phyloP scores from a whole-genome alignment of 2,329 filamentous ascomycete species.

The Diaporthe ilicicola region DNA sequence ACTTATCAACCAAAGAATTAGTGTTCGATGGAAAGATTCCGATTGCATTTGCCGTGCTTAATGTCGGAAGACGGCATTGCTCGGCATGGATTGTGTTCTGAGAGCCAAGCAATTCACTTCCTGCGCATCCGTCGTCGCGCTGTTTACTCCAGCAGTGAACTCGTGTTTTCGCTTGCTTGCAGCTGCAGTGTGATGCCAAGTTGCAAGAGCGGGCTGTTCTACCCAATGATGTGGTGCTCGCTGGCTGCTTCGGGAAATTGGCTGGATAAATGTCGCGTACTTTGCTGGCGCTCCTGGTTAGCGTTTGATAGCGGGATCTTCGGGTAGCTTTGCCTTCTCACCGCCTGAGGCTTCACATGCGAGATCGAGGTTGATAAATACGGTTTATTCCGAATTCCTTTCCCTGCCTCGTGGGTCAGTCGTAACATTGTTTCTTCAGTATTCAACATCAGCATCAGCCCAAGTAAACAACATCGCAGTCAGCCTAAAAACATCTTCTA shows the following conservation, averaged over 20 bases:
- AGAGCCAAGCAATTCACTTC: not conserved
- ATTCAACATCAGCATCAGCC: not conserved
- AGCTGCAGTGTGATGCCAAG: not conserved
- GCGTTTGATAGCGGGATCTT: constrained; percentile 28
- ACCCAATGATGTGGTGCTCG: not conserved
- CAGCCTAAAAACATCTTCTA: not conserved
- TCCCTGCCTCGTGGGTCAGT: not conserved
- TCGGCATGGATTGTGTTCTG: not conserved
- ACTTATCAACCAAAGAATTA: not conserved
- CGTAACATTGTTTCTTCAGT: not conserved
- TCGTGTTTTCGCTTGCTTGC: not conserved
- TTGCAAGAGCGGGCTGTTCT: not conserved
- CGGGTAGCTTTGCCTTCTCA: constrained; percentile 19
- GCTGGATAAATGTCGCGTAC: not conserved
- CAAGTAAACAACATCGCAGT: too few species aligned
- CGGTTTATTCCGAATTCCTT: not conserved
- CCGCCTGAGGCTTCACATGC: constrained; percentile 20
- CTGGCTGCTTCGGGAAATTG: constrained; percentile 19
- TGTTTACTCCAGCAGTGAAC: not conserved
- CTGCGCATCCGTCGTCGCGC: not conserved
- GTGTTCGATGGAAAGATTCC: not conserved
- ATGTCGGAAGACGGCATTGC: not conserved
- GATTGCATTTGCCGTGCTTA: not conserved
- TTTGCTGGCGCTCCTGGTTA: constrained; percentile 19
- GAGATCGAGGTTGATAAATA: not conserved